These are phyloP conservation scores for Gnomoniopsis sp. DNA, from an alignment of 2,329 filamentous ascomycete genomes.

Conservation along the genomic window DNA sequence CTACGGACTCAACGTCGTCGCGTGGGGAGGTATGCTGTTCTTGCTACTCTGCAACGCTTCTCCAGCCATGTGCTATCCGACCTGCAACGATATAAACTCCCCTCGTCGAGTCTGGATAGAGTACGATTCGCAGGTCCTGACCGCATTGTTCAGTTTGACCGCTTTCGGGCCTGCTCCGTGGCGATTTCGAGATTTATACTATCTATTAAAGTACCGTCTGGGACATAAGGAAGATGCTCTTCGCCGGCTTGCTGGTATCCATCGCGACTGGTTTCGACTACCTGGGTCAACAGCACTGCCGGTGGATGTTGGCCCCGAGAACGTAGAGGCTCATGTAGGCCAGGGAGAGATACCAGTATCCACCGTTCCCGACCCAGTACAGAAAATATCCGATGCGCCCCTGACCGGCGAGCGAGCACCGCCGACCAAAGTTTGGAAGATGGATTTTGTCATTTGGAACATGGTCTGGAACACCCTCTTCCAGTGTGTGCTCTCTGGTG, in stretches of 20 bases:
- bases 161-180: slow-evolving; percentile 82
- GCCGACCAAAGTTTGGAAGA: slow-evolving; percentile 67
- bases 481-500: slow-evolving; percentile 67
- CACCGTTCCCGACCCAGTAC: slow-evolving; percentile 60
- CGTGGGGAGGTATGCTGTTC: slow-evolving; percentile 91
- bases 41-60: slow-evolving; percentile 73
- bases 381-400: slow-evolving; percentile 62
- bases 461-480: slow-evolving; percentile 78
- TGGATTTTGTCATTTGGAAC: slow-evolving; percentile 76
- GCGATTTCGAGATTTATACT: slow-evolving; percentile 79
- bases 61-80: slow-evolving; percentile 68
- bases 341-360: slow-evolving; percentile 35
- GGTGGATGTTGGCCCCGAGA: slow-evolving; percentile 48
- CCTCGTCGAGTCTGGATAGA: slow-evolving; percentile 83
- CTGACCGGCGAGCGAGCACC: slow-evolving; percentile 69
- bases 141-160: slow-evolving; percentile 81
- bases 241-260: slow-evolving; percentile 68
- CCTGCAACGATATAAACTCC: slow-evolving; percentile 70
- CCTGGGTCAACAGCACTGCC: slow-evolving; percentile 61
- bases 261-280: slow-evolving; percentile 73
- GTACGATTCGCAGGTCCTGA: slow-evolving; percentile 78
- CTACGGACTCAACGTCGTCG: slow-evolving; percentile 79
- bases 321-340: slow-evolving; percentile 37
- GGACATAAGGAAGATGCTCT: slow-evolving; percentile 52
- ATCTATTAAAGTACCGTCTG: slow-evolving; percentile 63